These are phyloP conservation scores for Hypericum androsaemum DNA, from an alignment of 345 rosid species.

Conservation along the genomic window DNA sequence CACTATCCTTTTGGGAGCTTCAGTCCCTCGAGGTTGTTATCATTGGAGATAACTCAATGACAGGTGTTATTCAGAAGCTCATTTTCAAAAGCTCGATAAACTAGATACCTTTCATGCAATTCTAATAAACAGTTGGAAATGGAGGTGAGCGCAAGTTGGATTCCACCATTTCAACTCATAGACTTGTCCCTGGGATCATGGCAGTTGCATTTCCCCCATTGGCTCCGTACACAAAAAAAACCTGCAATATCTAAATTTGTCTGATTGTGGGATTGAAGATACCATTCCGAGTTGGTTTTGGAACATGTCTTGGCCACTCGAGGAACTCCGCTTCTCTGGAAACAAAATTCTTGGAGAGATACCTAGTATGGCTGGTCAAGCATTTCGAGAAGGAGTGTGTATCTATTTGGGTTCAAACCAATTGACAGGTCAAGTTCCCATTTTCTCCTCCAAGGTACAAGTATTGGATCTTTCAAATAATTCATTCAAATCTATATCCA, in stretches of 20 bases:
- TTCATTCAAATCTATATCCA: too few relatives aligned
- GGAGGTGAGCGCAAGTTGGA: background rate
- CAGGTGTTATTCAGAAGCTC: background rate
- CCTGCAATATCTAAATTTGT: background rate
- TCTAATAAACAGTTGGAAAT: background rate
- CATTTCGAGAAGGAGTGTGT: too few relatives aligned
- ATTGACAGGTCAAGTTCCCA: too few relatives aligned
- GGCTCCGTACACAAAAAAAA: background rate
- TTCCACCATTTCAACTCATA: background rate
- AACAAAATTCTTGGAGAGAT: too few relatives aligned
- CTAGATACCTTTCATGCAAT: background rate
- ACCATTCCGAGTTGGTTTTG: background rate
- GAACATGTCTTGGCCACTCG: too few relatives aligned
- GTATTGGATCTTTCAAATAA: too few relatives aligned
- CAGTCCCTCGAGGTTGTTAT: background rate
- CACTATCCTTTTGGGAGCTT: background rate
- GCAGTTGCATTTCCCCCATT: background rate
- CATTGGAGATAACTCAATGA: background rate
- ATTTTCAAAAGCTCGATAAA: background rate
- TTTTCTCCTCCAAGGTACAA: too few relatives aligned
- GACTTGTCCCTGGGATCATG: background rate
- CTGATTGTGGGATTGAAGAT: background rate
- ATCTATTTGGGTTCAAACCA: too few relatives aligned
- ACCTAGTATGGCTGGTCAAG: too few relatives aligned
- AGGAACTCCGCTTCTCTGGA: too few relatives aligned